Evolutionary conservation across 768 basidiomycete species (phyloP).

Genomic region (Kwoniella europaea): DNA sequence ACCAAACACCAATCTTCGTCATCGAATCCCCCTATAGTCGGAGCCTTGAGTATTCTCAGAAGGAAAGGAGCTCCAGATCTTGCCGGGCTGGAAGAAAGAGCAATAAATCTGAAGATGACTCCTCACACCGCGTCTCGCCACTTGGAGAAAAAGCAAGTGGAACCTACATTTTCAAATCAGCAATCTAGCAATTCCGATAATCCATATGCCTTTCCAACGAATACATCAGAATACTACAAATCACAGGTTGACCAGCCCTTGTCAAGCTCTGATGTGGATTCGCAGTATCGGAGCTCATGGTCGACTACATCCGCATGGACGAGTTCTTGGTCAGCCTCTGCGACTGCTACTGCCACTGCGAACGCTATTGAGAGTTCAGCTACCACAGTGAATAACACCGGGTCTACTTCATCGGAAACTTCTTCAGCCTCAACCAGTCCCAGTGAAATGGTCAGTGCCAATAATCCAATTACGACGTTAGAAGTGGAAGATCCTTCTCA

Average conservation of each 20-base stretch:
- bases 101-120: conserved; percentile 9
- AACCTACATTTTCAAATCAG: neutral
- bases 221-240: too few relatives aligned
- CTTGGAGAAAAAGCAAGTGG: neutral
- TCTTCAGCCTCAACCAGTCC: neutral
- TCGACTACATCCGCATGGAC: neutral
- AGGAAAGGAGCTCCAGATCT: neutral
- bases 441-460: neutral
- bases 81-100: conserved; percentile 3
- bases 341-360: neutral
- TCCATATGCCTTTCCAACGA: neutral
- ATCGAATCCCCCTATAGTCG: neutral
- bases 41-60: neutral
- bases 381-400: neutral
- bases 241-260: too few relatives aligned
- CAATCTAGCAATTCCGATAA: neutral
- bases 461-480: neutral
- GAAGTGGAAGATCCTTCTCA: neutral
- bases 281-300: neutral
- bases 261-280: neutral
- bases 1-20: neutral
- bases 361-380: neutral
- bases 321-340: neutral
- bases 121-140: neutral
- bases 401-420: too few relatives aligned